Evolutionary conservation across 768 basidiomycete species (phyloP), one percentile per base, ranked within the genome.

Genomic region (Chlorophyllum brunneum): DNA sequence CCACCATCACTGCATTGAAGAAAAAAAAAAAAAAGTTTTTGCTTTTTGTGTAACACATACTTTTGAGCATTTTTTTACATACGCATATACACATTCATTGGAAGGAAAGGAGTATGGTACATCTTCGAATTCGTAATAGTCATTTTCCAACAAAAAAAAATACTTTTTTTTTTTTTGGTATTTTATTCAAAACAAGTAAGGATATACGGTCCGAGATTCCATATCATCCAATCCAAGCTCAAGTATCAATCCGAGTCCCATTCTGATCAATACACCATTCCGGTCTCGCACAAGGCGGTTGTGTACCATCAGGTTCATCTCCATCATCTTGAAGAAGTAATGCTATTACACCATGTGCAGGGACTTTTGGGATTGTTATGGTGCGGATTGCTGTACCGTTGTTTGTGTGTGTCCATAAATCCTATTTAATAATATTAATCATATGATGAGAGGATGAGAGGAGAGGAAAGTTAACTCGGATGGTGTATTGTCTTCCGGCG

Each of bases 391-490:
- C 80, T 0, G 81, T 87, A 2, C 83, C 84, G 58, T 85, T 87
- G 58, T 84, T 69, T 16, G 83, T 86, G 63, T 88, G 86, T 2
- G 79, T 63, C 86, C 86, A 88, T 1, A 88, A 70, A 58, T 88
- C 86, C 83, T 88, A 55, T 5, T 1, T 13, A 9, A 13, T 9
- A 18, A 6, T 20, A 10, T 5, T 4, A 2, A 16, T n/a, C 46
- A 39, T 33, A 23, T 37, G 2, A 26, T 10, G 40, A 13, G 18
- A 24, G 27, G 24, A 4, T 22, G 37, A 26, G 47, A 10, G 23
- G 27, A 34, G 24, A 36, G 36, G 37, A 39, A 45, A 15, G 16
- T 6, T 27, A 46, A 60, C 82, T 46, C 83, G 72, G 51, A 86
- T 78, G n/a, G 74, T 61, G 60, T 86, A 86, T 60, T 83, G 78